A percentile compares a stretch with the other conserved stretches of the same genome.
These are phyloP conservation scores for Chenopodium berlandieri DNA, from an alignment of 148 eudicot species.

Conservation along the genomic window DNA sequence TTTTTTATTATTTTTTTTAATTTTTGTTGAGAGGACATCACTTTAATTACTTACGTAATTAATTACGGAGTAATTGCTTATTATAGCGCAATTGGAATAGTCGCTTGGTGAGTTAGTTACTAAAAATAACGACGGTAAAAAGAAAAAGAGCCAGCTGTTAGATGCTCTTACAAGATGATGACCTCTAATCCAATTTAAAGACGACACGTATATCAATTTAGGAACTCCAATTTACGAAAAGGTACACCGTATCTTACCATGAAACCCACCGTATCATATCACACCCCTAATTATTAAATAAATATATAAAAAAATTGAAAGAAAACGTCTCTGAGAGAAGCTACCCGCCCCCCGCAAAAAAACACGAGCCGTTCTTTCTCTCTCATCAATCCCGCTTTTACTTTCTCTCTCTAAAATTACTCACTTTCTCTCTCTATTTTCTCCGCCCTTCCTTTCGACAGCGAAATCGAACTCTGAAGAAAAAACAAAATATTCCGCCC, in stretches of 20 bases:
- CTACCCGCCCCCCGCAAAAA: constrained; percentile 30
- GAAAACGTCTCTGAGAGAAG: constrained; percentile 22
- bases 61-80: background rate
- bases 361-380: constrained; percentile 42
- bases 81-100: too few species aligned
- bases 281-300: background rate
- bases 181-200: constrained; percentile 6
- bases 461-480: constrained; percentile 37
- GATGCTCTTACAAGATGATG: constrained; percentile 12
- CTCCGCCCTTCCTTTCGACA: constrained; percentile 26
- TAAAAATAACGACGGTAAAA: background rate
- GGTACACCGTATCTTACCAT: background rate
- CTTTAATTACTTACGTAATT: too few species aligned
- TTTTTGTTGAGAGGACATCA: too few species aligned
- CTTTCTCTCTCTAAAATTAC: constrained; percentile 33
- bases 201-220: constrained; percentile 5
- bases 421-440: too few species aligned
- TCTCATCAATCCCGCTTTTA: constrained; percentile 24
- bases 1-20: too few species aligned
- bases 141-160: background rate
- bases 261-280: constrained; percentile 7
- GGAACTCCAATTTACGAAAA: constrained; percentile 7
- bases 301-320: background rate
- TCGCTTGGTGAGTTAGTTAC: background rate
- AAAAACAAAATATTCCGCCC: constrained; percentile 27